Evolutionary conservation across 257 asterid species (phyloP).

Genomic region (Jaltomata sinuosa): DNA sequence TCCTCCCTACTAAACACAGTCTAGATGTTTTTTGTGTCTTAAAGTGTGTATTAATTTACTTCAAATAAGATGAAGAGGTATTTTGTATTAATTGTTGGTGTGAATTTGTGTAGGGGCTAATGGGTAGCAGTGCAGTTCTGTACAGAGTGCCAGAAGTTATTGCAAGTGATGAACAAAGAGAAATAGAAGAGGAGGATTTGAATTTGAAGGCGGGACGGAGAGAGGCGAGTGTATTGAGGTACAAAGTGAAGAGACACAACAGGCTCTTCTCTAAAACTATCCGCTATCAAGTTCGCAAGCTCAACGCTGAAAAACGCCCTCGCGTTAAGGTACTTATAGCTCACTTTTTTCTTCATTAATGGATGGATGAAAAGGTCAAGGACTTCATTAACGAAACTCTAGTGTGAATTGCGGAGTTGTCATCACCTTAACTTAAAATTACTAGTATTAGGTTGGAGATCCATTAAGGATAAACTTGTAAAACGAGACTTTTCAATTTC

Average conservation of each 20-base stretch:
- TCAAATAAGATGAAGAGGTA: too few species aligned
- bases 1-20: not conserved
- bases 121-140: constrained; percentile 14
- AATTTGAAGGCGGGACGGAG: constrained; percentile 31
- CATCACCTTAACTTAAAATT: not conserved
- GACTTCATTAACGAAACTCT: too few species aligned
- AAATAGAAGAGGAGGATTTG: not conserved
- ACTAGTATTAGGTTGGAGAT: too few species aligned
- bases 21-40: not conserved
- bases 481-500: too few species aligned
- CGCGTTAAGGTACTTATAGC: constrained; percentile 75
- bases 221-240: constrained; percentile 73
- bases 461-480: too few species aligned
- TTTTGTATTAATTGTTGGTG: too few species aligned
- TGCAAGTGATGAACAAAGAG: constrained; percentile 13
- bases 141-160: constrained; percentile 66
- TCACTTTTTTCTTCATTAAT: too few species aligned
- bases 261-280: constrained; percentile 67
- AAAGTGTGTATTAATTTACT: too few species aligned
- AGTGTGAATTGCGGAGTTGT: too few species aligned
- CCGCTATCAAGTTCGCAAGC: constrained; percentile 78
- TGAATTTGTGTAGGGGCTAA: constrained; percentile 19
- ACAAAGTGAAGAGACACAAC: constrained; percentile 79
- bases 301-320: constrained; percentile 88
- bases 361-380: too few species aligned